Conservation (phyloP, 2,329 filamentous ascomycete species). For the Fusarium pininemorale region DNA sequence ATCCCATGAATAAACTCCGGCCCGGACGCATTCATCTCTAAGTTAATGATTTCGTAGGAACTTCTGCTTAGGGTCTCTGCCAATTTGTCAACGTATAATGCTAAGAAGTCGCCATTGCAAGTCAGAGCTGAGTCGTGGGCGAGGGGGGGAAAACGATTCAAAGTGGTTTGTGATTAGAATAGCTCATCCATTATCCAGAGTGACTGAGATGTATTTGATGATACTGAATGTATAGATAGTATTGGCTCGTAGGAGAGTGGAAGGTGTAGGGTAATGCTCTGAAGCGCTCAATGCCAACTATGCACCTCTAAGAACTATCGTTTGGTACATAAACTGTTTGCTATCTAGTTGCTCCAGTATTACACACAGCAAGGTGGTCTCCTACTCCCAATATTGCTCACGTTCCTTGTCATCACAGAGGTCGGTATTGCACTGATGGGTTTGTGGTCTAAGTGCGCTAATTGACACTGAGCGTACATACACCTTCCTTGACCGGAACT, state of each 20-base stretch:
- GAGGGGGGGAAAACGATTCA: too few species aligned
- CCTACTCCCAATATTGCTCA: background rate
- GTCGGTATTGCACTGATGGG: background rate
- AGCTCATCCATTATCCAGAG: background rate
- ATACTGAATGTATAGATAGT: too few species aligned
- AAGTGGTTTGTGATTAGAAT: background rate
- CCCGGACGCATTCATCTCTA: too few species aligned
- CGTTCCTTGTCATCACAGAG: background rate
- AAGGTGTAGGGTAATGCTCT: background rate
- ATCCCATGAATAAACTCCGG: too few species aligned
- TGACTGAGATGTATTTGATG: background rate
- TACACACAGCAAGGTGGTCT: background rate
- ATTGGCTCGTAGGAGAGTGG: background rate
- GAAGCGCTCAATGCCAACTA: background rate
- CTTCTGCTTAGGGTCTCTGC: too few species aligned
- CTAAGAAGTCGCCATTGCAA: too few species aligned
- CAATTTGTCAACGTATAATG: too few species aligned
- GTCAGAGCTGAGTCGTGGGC: too few species aligned
- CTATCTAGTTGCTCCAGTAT: background rate
- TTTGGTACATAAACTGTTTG: background rate
- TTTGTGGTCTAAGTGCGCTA: background rate
- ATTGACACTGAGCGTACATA: background rate
- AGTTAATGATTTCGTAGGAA: too few species aligned
- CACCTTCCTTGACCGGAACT: background rate
- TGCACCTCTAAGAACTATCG: too few species aligned